phyloP scores from a whole-genome alignment of 768 basidiomycete species.

The Kwoniella dendrophila region DNA sequence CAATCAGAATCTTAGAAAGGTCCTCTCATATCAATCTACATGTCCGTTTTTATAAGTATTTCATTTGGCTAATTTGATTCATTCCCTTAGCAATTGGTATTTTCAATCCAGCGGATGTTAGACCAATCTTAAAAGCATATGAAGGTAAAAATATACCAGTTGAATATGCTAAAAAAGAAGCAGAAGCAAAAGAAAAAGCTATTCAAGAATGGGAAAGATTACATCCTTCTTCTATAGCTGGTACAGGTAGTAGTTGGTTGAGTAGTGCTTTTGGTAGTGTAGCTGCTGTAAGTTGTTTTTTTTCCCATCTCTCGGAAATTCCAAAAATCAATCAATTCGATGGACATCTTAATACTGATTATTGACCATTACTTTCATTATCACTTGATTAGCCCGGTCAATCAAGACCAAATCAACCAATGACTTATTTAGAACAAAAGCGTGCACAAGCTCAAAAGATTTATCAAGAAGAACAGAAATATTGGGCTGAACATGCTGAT shows the following conservation, averaged over 20 bases:
- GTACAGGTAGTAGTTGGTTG: constrained; percentile 42
- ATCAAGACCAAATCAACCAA: constrained; percentile 48
- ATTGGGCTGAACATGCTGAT: constrained; percentile 54
- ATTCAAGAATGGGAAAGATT: constrained; percentile 76
- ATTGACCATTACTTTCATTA: not conserved
- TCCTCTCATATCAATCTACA: not conserved
- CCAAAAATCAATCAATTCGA: not conserved
- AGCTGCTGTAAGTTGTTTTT: constrained; percentile 42
- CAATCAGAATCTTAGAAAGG: not conserved
- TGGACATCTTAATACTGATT: not conserved
- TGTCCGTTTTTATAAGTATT: constrained; percentile 2
- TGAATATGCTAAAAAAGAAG: constrained; percentile 87
- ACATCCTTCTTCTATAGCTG: constrained; percentile 40
- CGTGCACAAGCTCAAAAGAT: constrained; percentile 53
- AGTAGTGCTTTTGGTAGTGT: constrained; percentile 49
- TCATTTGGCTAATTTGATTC: too few species aligned
- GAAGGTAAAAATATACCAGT: constrained; percentile 81
- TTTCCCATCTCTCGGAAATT: not conserved
- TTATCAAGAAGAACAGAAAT: constrained; percentile 55
- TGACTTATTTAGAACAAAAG: constrained; percentile 56
- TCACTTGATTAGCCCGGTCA: constrained; percentile 34
- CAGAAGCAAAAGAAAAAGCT: constrained; percentile 73
- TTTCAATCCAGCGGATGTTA: constrained; percentile 81
- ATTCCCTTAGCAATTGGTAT: constrained; percentile 76
- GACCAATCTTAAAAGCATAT: constrained; percentile 82